phyloP scores from a whole-genome alignment of 2,329 filamentous ascomycete species.

The Raffaelea albimanens region DNA sequence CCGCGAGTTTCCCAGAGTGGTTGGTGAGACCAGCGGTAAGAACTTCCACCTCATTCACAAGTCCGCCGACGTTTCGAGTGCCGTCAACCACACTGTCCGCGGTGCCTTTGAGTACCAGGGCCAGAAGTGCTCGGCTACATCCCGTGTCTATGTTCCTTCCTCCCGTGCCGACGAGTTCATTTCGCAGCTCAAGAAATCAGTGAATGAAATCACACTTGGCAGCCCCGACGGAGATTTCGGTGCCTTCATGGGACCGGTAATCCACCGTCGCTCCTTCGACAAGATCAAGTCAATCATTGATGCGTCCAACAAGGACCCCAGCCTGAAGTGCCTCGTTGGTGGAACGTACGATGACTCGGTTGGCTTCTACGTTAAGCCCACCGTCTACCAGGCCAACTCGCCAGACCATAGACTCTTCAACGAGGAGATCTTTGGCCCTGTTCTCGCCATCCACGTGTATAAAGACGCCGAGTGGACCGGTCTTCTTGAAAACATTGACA shows the following conservation, averaged over 20 bases:
- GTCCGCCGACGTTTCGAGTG: slow-evolving; percentile 32
- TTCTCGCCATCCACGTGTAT: background rate
- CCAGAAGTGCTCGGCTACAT: slow-evolving; percentile 39
- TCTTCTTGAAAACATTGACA: background rate
- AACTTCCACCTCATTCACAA: slow-evolving; percentile 39
- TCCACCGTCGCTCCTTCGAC: background rate
- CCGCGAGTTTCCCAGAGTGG: slow-evolving; percentile 53
- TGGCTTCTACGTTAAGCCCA: background rate
- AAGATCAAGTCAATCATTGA: background rate
- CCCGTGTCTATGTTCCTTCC: slow-evolving; percentile 52
- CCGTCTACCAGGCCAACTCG: background rate
- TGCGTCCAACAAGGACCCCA: background rate
- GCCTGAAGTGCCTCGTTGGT: background rate
- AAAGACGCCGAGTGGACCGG: background rate
- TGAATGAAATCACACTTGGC: background rate
- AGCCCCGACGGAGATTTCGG: background rate
- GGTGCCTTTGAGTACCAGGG: slow-evolving; percentile 39
- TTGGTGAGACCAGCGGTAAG: slow-evolving; percentile 41
- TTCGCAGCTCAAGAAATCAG: background rate
- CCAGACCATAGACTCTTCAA: background rate
- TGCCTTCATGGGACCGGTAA: background rate
- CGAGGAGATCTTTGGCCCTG: background rate
- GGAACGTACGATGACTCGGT: background rate
- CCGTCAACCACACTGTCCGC: slow-evolving; percentile 32
- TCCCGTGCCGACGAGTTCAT: slow-evolving; percentile 59